Conservation (phyloP, 352 stramenopile species). For the Phytophthora tubulina region DNA sequence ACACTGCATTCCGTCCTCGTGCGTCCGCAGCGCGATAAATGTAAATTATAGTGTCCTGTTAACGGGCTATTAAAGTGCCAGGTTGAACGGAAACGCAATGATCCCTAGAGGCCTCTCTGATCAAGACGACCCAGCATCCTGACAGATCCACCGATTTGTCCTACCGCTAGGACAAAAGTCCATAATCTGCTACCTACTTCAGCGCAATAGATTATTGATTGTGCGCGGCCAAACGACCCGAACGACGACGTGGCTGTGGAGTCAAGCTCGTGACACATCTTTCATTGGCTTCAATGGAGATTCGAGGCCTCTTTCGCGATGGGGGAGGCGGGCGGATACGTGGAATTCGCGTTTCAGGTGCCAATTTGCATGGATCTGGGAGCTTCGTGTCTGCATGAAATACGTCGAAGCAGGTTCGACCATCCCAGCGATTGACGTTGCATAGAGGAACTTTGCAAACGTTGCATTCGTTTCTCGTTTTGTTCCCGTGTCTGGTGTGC, state of each 20-base stretch:
- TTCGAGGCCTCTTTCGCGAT: not conserved
- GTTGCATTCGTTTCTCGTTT: not conserved
- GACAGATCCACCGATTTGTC: too few relatives aligned
- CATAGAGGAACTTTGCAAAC: not conserved
- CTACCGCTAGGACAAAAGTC: slow-evolving; percentile 1
- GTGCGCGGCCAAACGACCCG: not conserved
- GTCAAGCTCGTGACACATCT: not conserved
- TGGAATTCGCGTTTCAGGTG: not conserved
- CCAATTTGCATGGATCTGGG: not conserved
- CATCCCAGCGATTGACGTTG: not conserved
- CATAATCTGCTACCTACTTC: not conserved
- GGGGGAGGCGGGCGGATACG: not conserved
- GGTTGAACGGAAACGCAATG: too few relatives aligned
- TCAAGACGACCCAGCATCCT: too few relatives aligned
- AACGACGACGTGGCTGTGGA: not conserved
- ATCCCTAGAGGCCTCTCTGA: too few relatives aligned
- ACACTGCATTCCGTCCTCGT: too few relatives aligned
- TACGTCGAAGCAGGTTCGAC: not conserved
- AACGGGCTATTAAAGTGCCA: too few relatives aligned
- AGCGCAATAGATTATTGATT: not conserved
- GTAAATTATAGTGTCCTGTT: too few relatives aligned
- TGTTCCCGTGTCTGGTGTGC: slow-evolving; percentile 3
- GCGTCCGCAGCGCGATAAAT: too few relatives aligned
- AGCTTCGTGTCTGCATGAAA: not conserved
- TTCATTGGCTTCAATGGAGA: not conserved